Conservation (phyloP, 371 early-diverging fungal genomes). For the Haplosporangium sp. region DNA sequence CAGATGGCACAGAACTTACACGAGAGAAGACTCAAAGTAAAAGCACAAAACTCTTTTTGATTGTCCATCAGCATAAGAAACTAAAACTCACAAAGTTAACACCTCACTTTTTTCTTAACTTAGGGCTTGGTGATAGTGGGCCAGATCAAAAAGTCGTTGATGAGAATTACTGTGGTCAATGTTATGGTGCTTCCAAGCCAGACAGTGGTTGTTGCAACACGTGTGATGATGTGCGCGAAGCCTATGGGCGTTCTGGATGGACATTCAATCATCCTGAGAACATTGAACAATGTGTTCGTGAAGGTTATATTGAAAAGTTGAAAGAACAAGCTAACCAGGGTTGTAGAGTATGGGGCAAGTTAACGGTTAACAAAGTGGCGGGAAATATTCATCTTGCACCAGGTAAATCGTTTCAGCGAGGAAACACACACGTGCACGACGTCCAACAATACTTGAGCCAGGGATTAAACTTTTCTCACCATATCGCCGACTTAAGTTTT, state of each 20-base stretch:
- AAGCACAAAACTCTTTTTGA: background rate
- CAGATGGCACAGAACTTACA: constrained; percentile 72
- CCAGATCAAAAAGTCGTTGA: constrained; percentile 57
- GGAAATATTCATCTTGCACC: constrained; percentile 95
- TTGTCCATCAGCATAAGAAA: background rate
- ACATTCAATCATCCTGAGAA: constrained; percentile 75
- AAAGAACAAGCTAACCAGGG: constrained; percentile 89
- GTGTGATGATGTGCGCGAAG: constrained; percentile 93
- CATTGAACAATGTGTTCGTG: constrained; percentile 93
- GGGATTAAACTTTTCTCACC: constrained; percentile 85
- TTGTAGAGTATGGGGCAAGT: constrained; percentile 85
- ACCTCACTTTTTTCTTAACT: background rate
- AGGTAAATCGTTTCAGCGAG: constrained; percentile 86
- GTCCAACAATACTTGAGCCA: constrained; percentile 70
- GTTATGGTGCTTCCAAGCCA: constrained; percentile 83
- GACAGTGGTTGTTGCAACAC: constrained; percentile 93
- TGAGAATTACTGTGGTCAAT: constrained; percentile 86
- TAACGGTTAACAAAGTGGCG: constrained; percentile 92
- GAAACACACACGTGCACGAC: constrained; percentile 87
- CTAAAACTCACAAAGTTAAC: background rate
- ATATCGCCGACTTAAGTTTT: constrained; percentile 86
- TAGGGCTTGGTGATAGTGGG: constrained; percentile 39
- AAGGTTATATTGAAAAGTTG: constrained; percentile 84
- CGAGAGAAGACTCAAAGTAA: constrained; percentile 67
- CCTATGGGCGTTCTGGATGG: constrained; percentile 88